A percentile compares a stretch with the other conserved stretches of the same genome.
Evolutionary conservation across 2,329 filamentous ascomycete species (phyloP).

Genomic region (Aspergillus arachidicola): DNA sequence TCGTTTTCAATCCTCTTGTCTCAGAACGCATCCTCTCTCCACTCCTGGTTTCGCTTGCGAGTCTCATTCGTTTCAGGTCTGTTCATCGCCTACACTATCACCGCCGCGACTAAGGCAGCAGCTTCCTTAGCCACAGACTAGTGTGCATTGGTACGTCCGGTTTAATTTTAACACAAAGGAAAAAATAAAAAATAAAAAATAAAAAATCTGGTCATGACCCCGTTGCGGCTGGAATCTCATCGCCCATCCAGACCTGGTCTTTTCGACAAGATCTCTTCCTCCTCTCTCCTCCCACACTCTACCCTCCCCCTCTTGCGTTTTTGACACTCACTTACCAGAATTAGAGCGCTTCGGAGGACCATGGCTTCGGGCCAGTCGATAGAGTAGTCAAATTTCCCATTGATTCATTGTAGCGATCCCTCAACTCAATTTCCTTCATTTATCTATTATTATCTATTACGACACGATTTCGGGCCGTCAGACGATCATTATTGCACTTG

Average conservation of each 20-base stretch:
- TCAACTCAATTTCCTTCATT: not conserved
- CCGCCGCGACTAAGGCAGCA: slow-evolving; percentile 9
- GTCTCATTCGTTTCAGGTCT: slow-evolving; percentile 17
- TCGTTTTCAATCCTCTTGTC: not conserved
- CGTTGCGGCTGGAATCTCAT: slow-evolving; percentile 9
- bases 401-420: not conserved
- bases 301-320: not conserved
- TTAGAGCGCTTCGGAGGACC: not conserved
- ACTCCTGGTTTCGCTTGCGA: slow-evolving; percentile 11
- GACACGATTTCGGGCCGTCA: not conserved
- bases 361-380: not conserved
- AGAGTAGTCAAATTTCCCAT: not conserved
- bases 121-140: slow-evolving; percentile 18
- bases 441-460: not conserved
- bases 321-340: not conserved
- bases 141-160: slow-evolving; percentile 18
- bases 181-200: slow-evolving; percentile 10
- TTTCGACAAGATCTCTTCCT: not conserved
- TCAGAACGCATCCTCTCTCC: slow-evolving; percentile 2
- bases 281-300: not conserved
- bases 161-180: slow-evolving; percentile 23
- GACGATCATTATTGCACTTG: not conserved
- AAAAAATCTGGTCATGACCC: slow-evolving; percentile 2
- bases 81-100: slow-evolving; percentile 10
- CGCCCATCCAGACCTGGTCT: not conserved